Evolutionary conservation across 306 rosid genomes (phyloP), one percentile per base, ranked within the genome.

Genomic region (Boehmeria nivea): DNA sequence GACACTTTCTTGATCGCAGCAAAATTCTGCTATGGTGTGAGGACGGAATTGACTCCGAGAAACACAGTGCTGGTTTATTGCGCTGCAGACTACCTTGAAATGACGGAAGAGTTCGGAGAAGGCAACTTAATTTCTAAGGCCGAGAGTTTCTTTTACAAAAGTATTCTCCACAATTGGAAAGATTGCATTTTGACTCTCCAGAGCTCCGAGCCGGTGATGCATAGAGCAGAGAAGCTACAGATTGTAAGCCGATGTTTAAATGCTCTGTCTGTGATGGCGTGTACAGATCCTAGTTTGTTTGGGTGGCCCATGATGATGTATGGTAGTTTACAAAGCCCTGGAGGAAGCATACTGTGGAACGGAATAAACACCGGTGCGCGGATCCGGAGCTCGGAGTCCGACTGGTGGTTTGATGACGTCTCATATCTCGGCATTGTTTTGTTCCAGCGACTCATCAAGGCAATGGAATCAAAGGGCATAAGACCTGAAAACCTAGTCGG

Each of bases 221-320:
- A 68, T 6, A 63, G 71, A 68, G 94, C 87, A 9, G 95, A 84
- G 68, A 87, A 80, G 45, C 79, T 86, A 60, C 83, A 76, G 50
- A 72, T 90, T 51, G 65, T 87, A 43, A 71, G 64, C 22, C 84
- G 79, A 73, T 87, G 98, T 69, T 68, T 87, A 68, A 77, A 74
- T 56, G 83, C 98, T 54, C 69, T 90, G 16, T 82, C 95, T 9
- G 72, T 87, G 84, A 90, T 90, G 95, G 95, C 71, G 61, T 90
- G 94, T 70, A 90, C 98, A 0, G 98, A 90, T 62, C 95, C 94
- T 54, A 84, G 98, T 63, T 78, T 90, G 76, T 90, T 90, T 66
- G 98, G 98, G 54, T 87, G 98, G 98, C 98, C 98, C 26, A 90
- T 90, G 98, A 90, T 76, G 95, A 87, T 90, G 98, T 90, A 87